Conservation (phyloP, 1,284 basidiomycete species). For the Austroboletus niveus region DNA sequence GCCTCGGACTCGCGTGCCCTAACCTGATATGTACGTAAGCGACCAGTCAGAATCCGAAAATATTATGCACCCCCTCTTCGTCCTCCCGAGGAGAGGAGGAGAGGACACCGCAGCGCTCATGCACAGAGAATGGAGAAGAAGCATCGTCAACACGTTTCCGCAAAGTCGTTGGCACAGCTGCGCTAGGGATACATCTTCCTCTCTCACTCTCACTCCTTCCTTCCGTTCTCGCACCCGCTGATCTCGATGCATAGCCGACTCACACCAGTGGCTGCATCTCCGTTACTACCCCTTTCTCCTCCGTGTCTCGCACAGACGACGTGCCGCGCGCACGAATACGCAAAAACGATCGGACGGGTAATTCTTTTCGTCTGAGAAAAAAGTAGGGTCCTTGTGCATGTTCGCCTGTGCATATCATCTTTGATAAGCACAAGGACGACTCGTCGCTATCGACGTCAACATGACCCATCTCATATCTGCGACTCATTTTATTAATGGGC, state of each 20-base stretch:
- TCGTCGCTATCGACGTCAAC: conserved; percentile 1
- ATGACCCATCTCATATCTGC: conserved; percentile 1
- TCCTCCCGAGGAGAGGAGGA: conserved; percentile 4
- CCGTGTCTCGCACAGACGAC: background rate
- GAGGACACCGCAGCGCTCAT: conserved; percentile 3
- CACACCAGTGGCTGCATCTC: background rate
- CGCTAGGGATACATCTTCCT: conserved; percentile 1
- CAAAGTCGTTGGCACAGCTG: conserved; percentile 11
- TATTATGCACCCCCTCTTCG: background rate
- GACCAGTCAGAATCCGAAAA: background rate
- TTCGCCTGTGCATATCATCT: background rate
- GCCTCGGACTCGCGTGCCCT: conserved; percentile 14
- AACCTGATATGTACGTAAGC: conserved; percentile 4
- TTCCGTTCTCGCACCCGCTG: background rate
- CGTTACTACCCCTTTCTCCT: conserved; percentile 1
- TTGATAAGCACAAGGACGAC: conserved; percentile 6
- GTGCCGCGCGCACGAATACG: background rate
- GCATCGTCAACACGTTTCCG: conserved; percentile 25
- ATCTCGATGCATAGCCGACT: conserved; percentile 4
- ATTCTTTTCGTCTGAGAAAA: background rate
- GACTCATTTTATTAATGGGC: background rate
- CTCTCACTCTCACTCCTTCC: background rate
- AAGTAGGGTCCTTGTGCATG: conserved; percentile 9
- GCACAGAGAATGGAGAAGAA: conserved; percentile 22
- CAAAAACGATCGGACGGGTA: conserved; percentile 1